These are phyloP conservation scores for Endoconidiophora laricicola DNA, from an alignment of 2,329 filamentous ascomycete genomes.

Conservation along the genomic window DNA sequence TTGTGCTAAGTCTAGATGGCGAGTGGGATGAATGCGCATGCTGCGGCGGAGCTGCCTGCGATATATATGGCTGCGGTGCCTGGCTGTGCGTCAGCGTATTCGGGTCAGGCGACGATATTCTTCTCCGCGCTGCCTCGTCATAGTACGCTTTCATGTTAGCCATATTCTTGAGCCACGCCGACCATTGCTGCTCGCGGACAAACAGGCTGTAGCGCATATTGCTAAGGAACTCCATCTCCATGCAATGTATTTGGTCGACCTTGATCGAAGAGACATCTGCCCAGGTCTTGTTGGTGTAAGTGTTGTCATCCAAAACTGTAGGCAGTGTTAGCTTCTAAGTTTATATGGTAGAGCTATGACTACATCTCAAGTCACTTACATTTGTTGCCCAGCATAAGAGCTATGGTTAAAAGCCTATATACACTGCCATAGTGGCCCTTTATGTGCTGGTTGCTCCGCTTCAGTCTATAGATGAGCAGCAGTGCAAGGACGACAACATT, in stretches of 20 bases:
- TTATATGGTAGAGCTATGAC: not conserved
- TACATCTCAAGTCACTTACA: constrained; percentile 35
- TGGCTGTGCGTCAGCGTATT: not conserved
- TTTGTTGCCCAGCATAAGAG: constrained; percentile 95
- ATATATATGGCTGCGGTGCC: not conserved
- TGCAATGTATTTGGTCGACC: constrained; percentile 90
- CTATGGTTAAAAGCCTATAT: constrained; percentile 80
- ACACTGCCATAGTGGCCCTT: constrained; percentile 88
- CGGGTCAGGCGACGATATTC: constrained; percentile 19
- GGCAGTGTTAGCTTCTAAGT: not conserved
- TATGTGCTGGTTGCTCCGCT: constrained; percentile 75
- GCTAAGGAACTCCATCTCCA: constrained; percentile 99
- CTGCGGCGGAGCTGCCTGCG: not conserved
- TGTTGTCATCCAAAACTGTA: constrained; percentile 85
- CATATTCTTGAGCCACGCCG: constrained; percentile 69
- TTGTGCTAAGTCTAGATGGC: constrained; percentile 6
- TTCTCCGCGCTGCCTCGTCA: constrained; percentile 41
- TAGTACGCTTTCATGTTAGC: constrained; percentile 72
- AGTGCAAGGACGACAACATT: constrained; percentile 86
- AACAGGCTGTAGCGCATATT: constrained; percentile 93
- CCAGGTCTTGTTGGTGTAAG: constrained; percentile 99
- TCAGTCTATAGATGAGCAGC: constrained; percentile 83
- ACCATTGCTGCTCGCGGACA: constrained; percentile 75
- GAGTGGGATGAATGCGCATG: constrained; percentile 9
- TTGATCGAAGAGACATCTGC: constrained; percentile 91